These are phyloP conservation scores for Linnemannia elongata DNA, from an alignment of 192 early-diverging fungal genomes.

Conservation along the genomic window DNA sequence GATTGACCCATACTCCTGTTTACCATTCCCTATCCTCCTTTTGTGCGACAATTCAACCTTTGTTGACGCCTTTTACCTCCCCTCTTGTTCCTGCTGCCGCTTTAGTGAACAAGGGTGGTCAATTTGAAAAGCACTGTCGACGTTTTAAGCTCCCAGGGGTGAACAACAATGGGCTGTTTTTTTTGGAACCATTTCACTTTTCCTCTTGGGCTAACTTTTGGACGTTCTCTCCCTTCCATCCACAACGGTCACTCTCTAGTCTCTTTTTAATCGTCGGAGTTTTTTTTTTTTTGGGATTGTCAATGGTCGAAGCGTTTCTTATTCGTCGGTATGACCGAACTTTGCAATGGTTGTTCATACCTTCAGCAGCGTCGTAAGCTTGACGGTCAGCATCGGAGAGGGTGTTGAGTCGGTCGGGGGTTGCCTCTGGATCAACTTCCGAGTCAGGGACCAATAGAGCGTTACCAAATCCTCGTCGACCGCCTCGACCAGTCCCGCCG, in stretches of 20 bases:
- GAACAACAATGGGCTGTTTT: not conserved
- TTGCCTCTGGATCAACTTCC: conserved; percentile 29
- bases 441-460: conserved; percentile 19
- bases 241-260: not conserved
- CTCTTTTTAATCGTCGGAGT: conserved; percentile 9
- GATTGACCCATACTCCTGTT: not conserved
- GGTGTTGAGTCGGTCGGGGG: conserved; percentile 25
- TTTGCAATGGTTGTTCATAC: conserved; percentile 1
- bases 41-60: not conserved
- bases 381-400: conserved; percentile 48
- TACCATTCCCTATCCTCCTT: not conserved
- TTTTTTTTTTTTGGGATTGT: not conserved
- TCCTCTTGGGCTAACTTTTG: not conserved
- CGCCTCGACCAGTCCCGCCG: not conserved
- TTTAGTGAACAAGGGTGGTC: not conserved
- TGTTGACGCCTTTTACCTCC: not conserved
- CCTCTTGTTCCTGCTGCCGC: not conserved
- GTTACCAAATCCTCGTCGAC: conserved; percentile 5
- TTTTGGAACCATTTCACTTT: not conserved
- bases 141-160: not conserved
- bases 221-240: not conserved
- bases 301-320: not conserved
- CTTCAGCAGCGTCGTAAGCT: conserved; percentile 43
- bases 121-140: not conserved
- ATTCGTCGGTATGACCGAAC: not conserved